Base-by-base conservation (phyloP, 169 alveolate species). In the Cystoisospora suis region DNA sequence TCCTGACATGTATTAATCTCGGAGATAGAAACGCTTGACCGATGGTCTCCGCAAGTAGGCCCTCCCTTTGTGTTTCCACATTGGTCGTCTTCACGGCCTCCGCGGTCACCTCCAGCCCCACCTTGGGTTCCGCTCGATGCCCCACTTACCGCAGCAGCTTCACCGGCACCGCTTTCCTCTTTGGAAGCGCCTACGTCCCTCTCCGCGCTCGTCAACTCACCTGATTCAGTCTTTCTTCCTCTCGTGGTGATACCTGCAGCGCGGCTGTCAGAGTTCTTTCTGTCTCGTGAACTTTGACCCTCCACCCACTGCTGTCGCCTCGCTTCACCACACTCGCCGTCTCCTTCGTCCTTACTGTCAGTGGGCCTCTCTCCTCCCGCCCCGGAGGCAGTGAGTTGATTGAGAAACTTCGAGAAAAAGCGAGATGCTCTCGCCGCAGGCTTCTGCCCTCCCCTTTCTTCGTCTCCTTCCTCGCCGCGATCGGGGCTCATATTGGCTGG, bases 351-450 rank as follows among this genome's bases (percentile, higher is more conserved):
- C n/a, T 49, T 20, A 65, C 45, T 1, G 77, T 5, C 38, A 17
- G 77, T 44, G 77, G 12, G 42, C 27, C 38, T n/a, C 36, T 4
- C 77, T n/a, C 77, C 29, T 15, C 77, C 77, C 45, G 61, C 61
- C 9, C n/a, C 20, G n/a, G 77, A 65, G 9, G 77, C 61, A 1
- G 77, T 65, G 44, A 65, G 44, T 44, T 65, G 77, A n/a, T 4
- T 65, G 36, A 65, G n/a, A 20, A 65, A 65, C 40, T 65, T 65
- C 36, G 77, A 65, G 44, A 65, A 65, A n/a, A 65, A 65, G 7
- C 77, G 77, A 12, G 77, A 65, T 0, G 77, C 77, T 0, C 45
- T 65, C 12, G 77, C 77, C 77, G 77, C 77, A 5, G 38, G 77
- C 40, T 65, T 65, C 42, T 65, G 75, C 40, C 29, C 45, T n/a